Conservation (phyloP, 1,284 basidiomycete genomes). For the Puccinia polysora region DNA sequence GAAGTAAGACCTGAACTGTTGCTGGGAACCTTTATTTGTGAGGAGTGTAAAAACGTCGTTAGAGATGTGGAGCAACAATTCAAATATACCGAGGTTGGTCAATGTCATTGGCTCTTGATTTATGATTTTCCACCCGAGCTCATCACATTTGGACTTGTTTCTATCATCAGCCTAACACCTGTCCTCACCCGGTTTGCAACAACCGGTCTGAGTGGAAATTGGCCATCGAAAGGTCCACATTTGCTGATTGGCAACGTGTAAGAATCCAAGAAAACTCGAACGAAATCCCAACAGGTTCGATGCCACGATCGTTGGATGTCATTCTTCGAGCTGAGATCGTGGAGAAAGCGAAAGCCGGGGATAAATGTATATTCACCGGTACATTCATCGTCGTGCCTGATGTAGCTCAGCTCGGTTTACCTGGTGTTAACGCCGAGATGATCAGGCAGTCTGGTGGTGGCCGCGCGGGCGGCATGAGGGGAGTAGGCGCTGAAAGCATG, state of each 20-base stretch:
- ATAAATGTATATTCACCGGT: slow-evolving; percentile 96
- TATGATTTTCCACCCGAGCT: background rate
- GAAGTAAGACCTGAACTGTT: slow-evolving; percentile 95
- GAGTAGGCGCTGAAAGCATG: slow-evolving; percentile 64
- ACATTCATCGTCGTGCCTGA: slow-evolving; percentile 98
- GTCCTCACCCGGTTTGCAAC: slow-evolving; percentile 86
- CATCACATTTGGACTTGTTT: background rate
- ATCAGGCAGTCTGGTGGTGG: slow-evolving; percentile 71
- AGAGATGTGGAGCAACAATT: slow-evolving; percentile 98
- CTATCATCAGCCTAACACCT: slow-evolving; percentile 70
- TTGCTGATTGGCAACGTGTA: slow-evolving; percentile 99
- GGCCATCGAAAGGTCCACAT: slow-evolving; percentile 92
- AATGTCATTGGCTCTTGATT: background rate
- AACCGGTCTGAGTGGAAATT: slow-evolving; percentile 88
- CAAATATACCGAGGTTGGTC: slow-evolving; percentile 88
- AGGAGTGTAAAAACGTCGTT: slow-evolving; percentile 78
- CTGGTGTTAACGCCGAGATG: slow-evolving; percentile 89
- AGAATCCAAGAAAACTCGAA: slow-evolving; percentile 98
- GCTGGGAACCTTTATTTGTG: slow-evolving; percentile 88
- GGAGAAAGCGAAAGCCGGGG: slow-evolving; percentile 95
- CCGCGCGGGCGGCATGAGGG: slow-evolving; percentile 62
- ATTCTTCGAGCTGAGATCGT: slow-evolving; percentile 92
- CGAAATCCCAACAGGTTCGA: slow-evolving; percentile 96
- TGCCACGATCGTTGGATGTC: slow-evolving; percentile 92
- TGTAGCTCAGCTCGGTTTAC: slow-evolving; percentile 89